A percentile compares a stretch with the other conserved stretches of the same genome.
Evolutionary conservation across 2,329 filamentous ascomycete species (phyloP).

Genomic region (Fusarium sp.): DNA sequence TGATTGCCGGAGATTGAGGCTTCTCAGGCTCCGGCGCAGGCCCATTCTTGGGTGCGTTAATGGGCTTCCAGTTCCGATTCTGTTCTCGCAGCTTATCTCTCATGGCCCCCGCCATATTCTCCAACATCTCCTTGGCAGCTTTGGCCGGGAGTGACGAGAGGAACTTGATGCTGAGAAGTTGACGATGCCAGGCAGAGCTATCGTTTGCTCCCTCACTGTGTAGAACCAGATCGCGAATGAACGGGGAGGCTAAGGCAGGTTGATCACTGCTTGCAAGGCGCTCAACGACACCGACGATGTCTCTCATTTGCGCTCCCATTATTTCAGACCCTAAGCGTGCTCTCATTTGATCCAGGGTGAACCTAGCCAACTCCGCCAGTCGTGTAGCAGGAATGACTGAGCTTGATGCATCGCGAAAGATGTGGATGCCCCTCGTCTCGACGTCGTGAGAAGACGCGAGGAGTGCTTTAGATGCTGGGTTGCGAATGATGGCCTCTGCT

Average conservation of each 20-base stretch:
- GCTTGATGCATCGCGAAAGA: constrained; percentile 9
- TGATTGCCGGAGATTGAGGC: constrained; percentile 44
- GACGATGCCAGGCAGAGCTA: constrained; percentile 54
- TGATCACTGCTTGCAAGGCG: constrained; percentile 48
- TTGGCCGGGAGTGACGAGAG: constrained; percentile 48
- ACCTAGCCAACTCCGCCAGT: constrained; percentile 38
- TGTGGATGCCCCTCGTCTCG: constrained; percentile 23
- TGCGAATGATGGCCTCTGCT: constrained; percentile 36
- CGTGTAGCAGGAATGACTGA: constrained; percentile 5
- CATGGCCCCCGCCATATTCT: constrained; percentile 48
- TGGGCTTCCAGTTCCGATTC: constrained; percentile 24
- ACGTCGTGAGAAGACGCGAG: background rate
- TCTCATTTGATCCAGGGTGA: constrained; percentile 39
- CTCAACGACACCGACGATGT: constrained; percentile 40
- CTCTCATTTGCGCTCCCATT: constrained; percentile 27
- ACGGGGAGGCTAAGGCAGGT: constrained; percentile 49
- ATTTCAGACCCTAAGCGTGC: constrained; percentile 24
- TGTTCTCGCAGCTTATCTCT: constrained; percentile 49
- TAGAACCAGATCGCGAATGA: constrained; percentile 51
- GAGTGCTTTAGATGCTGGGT: constrained; percentile 19
- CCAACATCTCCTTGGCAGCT: constrained; percentile 48
- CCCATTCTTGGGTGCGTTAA: background rate
- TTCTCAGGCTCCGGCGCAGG: background rate
- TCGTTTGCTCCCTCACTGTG: constrained; percentile 41
- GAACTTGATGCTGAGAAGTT: constrained; percentile 48